Evolutionary conservation across 106 monocot genomes (phyloP), one percentile per base, ranked within the genome.

Genomic region (Allium sativum): DNA sequence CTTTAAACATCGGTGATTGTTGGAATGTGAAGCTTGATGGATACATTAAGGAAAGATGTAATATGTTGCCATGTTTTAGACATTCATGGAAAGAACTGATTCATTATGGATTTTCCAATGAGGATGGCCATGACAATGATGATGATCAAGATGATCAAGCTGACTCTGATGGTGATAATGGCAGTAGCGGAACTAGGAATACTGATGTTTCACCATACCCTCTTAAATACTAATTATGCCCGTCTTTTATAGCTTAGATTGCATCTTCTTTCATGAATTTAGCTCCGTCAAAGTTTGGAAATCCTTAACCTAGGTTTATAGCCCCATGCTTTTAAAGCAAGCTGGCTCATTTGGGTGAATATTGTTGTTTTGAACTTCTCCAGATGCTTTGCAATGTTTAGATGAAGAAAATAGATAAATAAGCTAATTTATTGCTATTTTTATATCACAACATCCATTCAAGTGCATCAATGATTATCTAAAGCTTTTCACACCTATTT

Each of bases 311-410:
- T 10, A 98, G 80, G 64, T 98, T 98, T 77, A 98, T 88, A 45
- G 91, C 96, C 19, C 87, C 84, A 70, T 98, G 87, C 58, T 88
- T 82, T n/a, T 44, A 82, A 62, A 21, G 96, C 96, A 45, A 98
- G 91, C 56, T 61, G 78, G 66, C 96, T 96, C 96, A 96, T 96
- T 68, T 91, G 87, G 16, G 96, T 98, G 80, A 98, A 98, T 19
- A 98, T 98, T 12, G 96, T 91, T 16, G 96, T 98, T 74, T 88
- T 84, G 63, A 98, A 98, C 56, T 91, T 91, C 63, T 98, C 96
- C 69, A 98, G 71, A 55, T 91, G 79, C 61, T 91, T 91, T 20
- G 96, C 77, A 16, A 98, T 76, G n/a, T 91, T 98, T 43, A 44
- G 9, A 59, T n/a, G 44, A 44, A 59, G 44, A 42, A 50, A 31